Evolutionary conservation across 148 eudicot genomes (phyloP), one percentile per base, ranked within the genome.

Genomic region (Amaranthus cruentus): DNA sequence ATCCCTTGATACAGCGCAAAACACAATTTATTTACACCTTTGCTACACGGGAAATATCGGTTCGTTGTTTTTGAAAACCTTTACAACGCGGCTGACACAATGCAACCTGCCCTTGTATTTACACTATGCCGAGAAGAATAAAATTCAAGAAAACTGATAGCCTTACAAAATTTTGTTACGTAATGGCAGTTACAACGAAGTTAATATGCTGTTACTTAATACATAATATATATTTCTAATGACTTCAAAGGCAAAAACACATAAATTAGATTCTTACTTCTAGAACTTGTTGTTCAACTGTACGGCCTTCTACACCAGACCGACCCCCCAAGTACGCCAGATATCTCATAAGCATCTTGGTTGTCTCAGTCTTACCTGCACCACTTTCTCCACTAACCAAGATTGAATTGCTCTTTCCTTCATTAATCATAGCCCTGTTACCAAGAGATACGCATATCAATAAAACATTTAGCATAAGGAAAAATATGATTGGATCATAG

Each of bases 381-480:
- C 97, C 99, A 87, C 99, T 96, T 83, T 96, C 99, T 68, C 99
- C 99, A 82, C 97, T 96, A 75, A 96, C 99, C 81, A 96, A 82
- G 83, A 92, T 96, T 1, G 97, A 90, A 81, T 96, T 92, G 88
- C 97, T 92, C 81, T 92, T 96, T 44, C 92, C 94, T 71, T 96
- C 99, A 64, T 92, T 96, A 69, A 87, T 86, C 99, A 96, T 96
- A 64, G 96, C 97, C 89, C 99, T 92, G 70, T 69, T 71, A 65
- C 43, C 13, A 80, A 85, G 62, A 69, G 21, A 53, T 46, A 81
- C 68, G 49, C 1, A 38, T 14, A 13, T 81, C 76, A 74, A 66
- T 62, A 73, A 75, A 58, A 83, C 28, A 62, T 56, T 28, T 54
- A 56, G 8, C 54, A 51, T 6, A 4, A 52, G 21, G 42, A 67